Conservation (phyloP, 2,329 filamentous ascomycete species). For the Diaporthe ampelina region DNA sequence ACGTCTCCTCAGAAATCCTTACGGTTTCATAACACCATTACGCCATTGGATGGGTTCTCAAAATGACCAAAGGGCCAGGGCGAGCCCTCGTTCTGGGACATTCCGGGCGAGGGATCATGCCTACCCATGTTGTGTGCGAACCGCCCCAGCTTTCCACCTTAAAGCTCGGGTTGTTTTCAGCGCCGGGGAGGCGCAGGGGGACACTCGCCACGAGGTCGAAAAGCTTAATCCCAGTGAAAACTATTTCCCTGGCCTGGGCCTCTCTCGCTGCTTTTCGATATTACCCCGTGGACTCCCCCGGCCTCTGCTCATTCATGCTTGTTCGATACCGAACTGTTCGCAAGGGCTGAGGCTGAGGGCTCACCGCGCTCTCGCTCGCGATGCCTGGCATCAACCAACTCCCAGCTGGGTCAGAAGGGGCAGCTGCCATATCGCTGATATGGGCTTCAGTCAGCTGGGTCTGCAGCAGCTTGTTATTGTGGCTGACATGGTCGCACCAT, state of each 20-base stretch:
- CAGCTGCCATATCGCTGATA: slow-evolving; percentile 37
- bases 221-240: slow-evolving; percentile 26
- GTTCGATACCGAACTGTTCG: background rate
- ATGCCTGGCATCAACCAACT: slow-evolving; percentile 42
- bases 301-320: slow-evolving; percentile 13
- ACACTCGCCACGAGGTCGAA: slow-evolving; percentile 21
- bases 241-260: background rate
- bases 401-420: slow-evolving; percentile 39
- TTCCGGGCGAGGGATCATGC: slow-evolving; percentile 16
- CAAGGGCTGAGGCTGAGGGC: slow-evolving; percentile 33
- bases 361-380: slow-evolving; percentile 15
- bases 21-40: slow-evolving; percentile 27
- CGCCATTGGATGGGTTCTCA: slow-evolving; percentile 18
- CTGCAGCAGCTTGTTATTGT: slow-evolving; percentile 43
- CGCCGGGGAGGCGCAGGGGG: slow-evolving; percentile 3
- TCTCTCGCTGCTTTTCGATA: background rate
- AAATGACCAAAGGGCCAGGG: background rate
- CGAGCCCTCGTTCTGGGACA: background rate
- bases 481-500: slow-evolving; percentile 47
- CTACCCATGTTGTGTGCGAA: background rate
- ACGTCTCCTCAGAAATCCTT: slow-evolving; percentile 22
- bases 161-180: background rate
- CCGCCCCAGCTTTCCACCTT: background rate
- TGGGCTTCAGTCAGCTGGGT: slow-evolving; percentile 38
- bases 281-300: background rate